These are phyloP conservation scores for Colletotrichum liriopes DNA, from an alignment of 2,329 filamentous ascomycete species.

Conservation along the genomic window DNA sequence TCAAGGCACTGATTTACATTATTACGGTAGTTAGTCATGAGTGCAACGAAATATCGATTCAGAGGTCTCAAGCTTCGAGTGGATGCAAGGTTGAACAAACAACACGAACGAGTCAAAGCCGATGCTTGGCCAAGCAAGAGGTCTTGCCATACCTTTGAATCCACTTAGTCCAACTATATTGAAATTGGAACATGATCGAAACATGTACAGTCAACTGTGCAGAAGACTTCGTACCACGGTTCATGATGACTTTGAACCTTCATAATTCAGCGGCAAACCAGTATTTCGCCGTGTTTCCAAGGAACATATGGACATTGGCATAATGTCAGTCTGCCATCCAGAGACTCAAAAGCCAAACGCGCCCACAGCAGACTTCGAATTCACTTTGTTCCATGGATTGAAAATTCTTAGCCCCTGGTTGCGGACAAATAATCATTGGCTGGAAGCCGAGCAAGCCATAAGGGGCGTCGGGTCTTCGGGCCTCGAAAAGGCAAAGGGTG, in stretches of 20 bases:
- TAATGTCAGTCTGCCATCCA: neutral
- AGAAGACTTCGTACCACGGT: too few relatives aligned
- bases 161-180: neutral
- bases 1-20: neutral
- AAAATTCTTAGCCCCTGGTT: neutral
- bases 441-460: neutral
- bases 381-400: neutral
- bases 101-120: too few relatives aligned
- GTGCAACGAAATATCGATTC: neutral
- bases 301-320: neutral
- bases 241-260: neutral
- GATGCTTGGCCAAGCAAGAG: neutral
- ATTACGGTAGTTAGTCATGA: neutral
- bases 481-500: neutral
- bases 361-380: neutral
- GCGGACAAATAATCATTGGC: neutral
- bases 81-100: neutral
- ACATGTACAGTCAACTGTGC: too few relatives aligned
- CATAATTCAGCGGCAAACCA: neutral
- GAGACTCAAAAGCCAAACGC: neutral
- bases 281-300: neutral
- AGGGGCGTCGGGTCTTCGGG: neutral
- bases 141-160: too few relatives aligned
- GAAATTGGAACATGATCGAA: neutral
- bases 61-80: neutral